A percentile compares a stretch with the other conserved stretches of the same genome.
These are phyloP conservation scores for Beauveria caledonica DNA, from an alignment of 2,329 filamentous ascomycete genomes.

Conservation along the genomic window DNA sequence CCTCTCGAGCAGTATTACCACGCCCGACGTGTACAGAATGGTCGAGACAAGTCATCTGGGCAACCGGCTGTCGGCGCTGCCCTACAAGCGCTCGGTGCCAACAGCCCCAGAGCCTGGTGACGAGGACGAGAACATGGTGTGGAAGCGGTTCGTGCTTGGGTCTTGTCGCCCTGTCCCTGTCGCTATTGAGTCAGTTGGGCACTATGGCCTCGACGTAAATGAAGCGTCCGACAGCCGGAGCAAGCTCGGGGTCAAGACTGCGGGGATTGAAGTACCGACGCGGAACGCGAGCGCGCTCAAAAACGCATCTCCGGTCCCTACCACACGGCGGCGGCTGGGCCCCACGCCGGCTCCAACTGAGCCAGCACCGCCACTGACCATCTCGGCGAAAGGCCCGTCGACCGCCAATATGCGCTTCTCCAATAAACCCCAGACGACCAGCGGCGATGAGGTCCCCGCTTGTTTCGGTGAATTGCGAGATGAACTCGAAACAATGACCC, in stretches of 20 bases:
- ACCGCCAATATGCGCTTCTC: not conserved
- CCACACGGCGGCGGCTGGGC: not conserved
- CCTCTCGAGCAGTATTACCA: not conserved
- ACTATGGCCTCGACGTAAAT: not conserved
- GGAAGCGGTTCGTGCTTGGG: constrained; percentile 3
- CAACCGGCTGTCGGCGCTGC: not conserved
- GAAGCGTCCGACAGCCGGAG: not conserved
- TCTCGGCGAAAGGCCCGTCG: constrained; percentile 1
- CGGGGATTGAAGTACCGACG: not conserved
- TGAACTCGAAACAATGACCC: not conserved
- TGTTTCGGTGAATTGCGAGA: not conserved
- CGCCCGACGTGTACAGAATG: not conserved
- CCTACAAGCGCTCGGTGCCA: not conserved
- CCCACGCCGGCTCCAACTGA: constrained; percentile 4
- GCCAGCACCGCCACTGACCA: constrained; percentile 1
- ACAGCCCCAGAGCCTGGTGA: not conserved
- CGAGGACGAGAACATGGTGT: constrained; percentile 4
- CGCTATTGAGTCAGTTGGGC: not conserved
- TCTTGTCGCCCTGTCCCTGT: not conserved
- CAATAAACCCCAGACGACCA: not conserved
- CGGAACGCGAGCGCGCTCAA: not conserved
- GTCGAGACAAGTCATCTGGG: not conserved
- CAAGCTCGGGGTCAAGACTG: not conserved
- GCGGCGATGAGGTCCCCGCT: not conserved
- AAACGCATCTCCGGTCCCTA: not conserved